These are phyloP conservation scores for Phytophthora hibernalis DNA, from an alignment of 352 stramenopile species.

Conservation along the genomic window DNA sequence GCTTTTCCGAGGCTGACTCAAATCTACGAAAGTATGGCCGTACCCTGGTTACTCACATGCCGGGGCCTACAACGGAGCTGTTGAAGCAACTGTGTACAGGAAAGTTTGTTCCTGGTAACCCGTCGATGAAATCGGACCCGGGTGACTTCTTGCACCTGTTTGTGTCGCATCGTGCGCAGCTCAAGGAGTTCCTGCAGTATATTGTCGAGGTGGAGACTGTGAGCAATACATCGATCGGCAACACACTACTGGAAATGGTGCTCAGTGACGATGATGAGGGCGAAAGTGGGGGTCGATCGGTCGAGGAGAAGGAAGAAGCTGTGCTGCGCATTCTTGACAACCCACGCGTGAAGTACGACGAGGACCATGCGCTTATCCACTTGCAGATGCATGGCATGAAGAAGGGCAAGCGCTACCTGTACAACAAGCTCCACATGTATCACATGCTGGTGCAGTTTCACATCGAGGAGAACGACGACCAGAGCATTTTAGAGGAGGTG, in stretches of 20 bases:
- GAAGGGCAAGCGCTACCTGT: slow-evolving; percentile 93
- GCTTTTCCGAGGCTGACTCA: slow-evolving; percentile 84
- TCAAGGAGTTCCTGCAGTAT: slow-evolving; percentile 91
- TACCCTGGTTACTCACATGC: slow-evolving; percentile 88
- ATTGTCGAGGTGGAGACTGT: slow-evolving; percentile 90
- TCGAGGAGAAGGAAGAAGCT: slow-evolving; percentile 81
- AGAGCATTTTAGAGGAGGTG: slow-evolving; percentile 90
- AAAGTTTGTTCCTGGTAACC: slow-evolving; percentile 68
- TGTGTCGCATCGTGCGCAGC: slow-evolving; percentile 89
- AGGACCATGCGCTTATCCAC: slow-evolving; percentile 93
- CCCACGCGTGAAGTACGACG: slow-evolving; percentile 91
- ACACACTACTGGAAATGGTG: slow-evolving; percentile 91
- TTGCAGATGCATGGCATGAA: slow-evolving; percentile 93
- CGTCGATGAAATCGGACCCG: slow-evolving; percentile 77
- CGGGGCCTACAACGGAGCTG: slow-evolving; percentile 88
- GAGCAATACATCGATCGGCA: slow-evolving; percentile 89
- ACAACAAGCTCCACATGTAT: slow-evolving; percentile 95
- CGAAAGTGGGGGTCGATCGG: slow-evolving; percentile 31
- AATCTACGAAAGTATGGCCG: slow-evolving; percentile 92
- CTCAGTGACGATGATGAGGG: slow-evolving; percentile 71
- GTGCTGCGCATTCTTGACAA: slow-evolving; percentile 92
- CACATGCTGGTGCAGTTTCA: slow-evolving; percentile 95
- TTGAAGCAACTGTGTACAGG: slow-evolving; percentile 92
- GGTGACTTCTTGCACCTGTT: slow-evolving; percentile 94
- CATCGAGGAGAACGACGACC: slow-evolving; percentile 92